phyloP scores from a whole-genome alignment of 73 alveolate species.

The Effrenium voratum region DNA sequence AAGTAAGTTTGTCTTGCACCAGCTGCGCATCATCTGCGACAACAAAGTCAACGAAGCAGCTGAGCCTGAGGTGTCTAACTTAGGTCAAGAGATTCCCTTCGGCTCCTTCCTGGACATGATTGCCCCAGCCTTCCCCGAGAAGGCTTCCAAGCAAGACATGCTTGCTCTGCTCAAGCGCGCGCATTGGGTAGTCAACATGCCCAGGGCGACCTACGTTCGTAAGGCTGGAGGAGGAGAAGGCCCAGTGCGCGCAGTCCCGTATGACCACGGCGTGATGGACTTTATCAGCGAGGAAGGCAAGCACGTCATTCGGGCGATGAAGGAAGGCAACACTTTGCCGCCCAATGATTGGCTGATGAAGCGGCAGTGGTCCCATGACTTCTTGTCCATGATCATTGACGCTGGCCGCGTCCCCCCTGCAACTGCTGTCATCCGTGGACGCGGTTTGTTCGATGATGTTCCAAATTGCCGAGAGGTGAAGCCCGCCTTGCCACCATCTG shows the following conservation, averaged over 20 bases:
- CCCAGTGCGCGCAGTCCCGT: not conserved
- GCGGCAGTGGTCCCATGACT: conserved; percentile 48
- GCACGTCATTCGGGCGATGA: not conserved
- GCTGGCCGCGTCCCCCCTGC: too few relatives aligned
- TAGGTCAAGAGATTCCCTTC: not conserved
- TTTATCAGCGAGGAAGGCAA: conserved; percentile 16
- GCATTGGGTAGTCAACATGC: conserved; percentile 12
- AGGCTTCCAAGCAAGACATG: not conserved
- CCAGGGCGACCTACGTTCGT: not conserved
- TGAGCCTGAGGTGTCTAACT: not conserved
- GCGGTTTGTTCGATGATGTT: too few relatives aligned
- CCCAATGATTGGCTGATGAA: not conserved
- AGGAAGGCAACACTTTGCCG: not conserved
- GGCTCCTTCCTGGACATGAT: conserved; percentile 24
- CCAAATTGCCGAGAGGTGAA: too few relatives aligned
- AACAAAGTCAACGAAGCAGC: conserved; percentile 21
- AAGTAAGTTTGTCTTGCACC: not conserved
- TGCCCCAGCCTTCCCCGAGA: not conserved
- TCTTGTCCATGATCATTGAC: conserved; percentile 17
- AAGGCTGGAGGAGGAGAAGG: not conserved
- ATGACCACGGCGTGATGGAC: not conserved
- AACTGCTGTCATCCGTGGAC: too few relatives aligned
- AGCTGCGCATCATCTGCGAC: conserved; percentile 32
- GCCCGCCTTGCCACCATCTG: too few relatives aligned
- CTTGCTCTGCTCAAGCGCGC: conserved; percentile 13